Percentiles rank a stretch among this genome's conserved stretches.
These are phyloP conservation scores for Aspergillus novofumigatus DNA, from an alignment of 2,329 filamentous ascomycete genomes.

Conservation along the genomic window DNA sequence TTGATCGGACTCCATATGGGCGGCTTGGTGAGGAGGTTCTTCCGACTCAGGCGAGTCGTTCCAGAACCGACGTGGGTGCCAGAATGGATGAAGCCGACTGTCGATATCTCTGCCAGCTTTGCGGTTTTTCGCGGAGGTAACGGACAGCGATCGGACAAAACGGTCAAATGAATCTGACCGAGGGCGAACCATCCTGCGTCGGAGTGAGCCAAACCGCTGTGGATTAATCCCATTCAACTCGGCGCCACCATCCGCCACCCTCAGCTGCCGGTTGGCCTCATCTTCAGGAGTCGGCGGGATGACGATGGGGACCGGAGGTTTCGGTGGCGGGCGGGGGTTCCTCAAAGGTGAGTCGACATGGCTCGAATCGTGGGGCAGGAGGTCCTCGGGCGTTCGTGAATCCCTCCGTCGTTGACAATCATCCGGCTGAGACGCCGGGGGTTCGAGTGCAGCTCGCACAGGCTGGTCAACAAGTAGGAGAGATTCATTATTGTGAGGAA, in stretches of 20 bases:
- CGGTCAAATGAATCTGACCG: constrained; percentile 39
- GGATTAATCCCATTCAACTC: constrained; percentile 18
- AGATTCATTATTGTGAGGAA: constrained; percentile 60
- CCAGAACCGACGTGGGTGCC: constrained; percentile 62
- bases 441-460: constrained; percentile 26
- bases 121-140: constrained; percentile 39
- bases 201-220: constrained; percentile 35
- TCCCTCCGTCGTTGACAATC: constrained; percentile 9
- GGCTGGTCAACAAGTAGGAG: constrained; percentile 60
- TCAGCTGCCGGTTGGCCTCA: constrained; percentile 42
- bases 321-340: constrained; percentile 55
- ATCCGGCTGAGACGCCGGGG: constrained; percentile 22
- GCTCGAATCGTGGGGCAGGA: constrained; percentile 6
- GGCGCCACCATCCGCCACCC: constrained; percentile 1
- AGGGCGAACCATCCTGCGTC: constrained; percentile 34
- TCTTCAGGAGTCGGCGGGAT: constrained; percentile 50
- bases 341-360: constrained; percentile 54
- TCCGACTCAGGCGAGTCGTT: constrained; percentile 49
- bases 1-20: constrained; percentile 28
- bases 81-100: constrained; percentile 55
- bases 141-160: constrained; percentile 36
- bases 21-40: constrained; percentile 22
- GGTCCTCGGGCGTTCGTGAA: constrained; percentile 26
- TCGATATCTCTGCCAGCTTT: constrained; percentile 44
- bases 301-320: constrained; percentile 53